Evolutionary conservation across 257 asterid species (phyloP).

Genomic region (Scutellaria galericulata): DNA sequence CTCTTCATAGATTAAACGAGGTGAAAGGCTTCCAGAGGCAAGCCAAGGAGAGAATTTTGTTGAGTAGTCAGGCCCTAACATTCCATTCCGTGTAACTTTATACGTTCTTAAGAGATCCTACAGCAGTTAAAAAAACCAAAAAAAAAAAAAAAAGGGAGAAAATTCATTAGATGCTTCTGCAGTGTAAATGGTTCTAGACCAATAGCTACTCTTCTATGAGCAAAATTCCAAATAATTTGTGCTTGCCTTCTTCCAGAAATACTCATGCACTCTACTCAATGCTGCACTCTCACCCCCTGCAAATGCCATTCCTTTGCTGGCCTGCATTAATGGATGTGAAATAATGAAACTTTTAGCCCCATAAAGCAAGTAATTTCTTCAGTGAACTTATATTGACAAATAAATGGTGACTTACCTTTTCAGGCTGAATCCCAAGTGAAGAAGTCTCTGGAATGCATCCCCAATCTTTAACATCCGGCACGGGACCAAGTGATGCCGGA

Average conservation of each 20-base stretch:
- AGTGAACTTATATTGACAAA: slow-evolving; percentile 17
- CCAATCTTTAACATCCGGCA: slow-evolving; percentile 77
- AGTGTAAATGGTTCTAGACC: background rate
- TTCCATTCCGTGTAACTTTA: slow-evolving; percentile 90
- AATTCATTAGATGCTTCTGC: background rate
- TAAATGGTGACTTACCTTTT: slow-evolving; percentile 54
- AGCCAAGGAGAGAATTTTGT: slow-evolving; percentile 97
- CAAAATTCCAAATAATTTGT: background rate
- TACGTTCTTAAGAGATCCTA: slow-evolving; percentile 77
- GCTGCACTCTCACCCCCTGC: slow-evolving; percentile 95
- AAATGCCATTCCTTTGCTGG: slow-evolving; percentile 76
- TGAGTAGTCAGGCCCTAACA: slow-evolving; percentile 93
- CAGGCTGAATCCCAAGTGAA: slow-evolving; percentile 61
- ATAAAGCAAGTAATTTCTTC: slow-evolving; percentile 14
- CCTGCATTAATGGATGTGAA: slow-evolving; percentile 49
- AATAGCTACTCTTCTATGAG: background rate
- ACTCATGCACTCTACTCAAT: slow-evolving; percentile 77
- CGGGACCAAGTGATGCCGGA: slow-evolving; percentile 78
- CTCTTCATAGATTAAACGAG: slow-evolving; percentile 86
- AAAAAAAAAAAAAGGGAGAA: background rate
- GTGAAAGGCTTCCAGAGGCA: slow-evolving; percentile 91
- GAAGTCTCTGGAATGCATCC: slow-evolving; percentile 74
- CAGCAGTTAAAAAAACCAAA: background rate
- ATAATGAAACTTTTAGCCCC: slow-evolving; percentile 20
- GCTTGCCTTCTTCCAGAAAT: slow-evolving; percentile 91